Evolutionary conservation across 495 filamentous ascomycete species (phyloP).

Genomic region (Talaromyces wortmannii): DNA sequence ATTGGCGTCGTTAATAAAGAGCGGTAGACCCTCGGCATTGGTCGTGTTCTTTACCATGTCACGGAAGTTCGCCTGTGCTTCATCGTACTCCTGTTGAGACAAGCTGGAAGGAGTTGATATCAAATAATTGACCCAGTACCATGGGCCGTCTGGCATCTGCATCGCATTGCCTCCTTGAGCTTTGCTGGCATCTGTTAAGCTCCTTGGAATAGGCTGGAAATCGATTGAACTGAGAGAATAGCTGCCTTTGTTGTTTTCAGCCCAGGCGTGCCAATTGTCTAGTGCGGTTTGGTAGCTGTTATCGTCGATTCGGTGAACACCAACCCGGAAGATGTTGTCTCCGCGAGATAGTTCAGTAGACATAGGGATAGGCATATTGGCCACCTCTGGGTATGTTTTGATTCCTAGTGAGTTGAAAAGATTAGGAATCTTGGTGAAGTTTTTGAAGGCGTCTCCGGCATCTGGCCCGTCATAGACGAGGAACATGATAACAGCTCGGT

Average conservation of each 20-base stretch:
- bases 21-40: not conserved
- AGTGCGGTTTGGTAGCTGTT: slow-evolving; percentile 15
- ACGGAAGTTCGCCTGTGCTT: slow-evolving; percentile 15
- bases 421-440: slow-evolving; percentile 20
- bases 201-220: slow-evolving; percentile 24
- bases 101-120: slow-evolving; percentile 15
- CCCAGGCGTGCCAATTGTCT: slow-evolving; percentile 19
- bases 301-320: slow-evolving; percentile 19
- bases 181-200: slow-evolving; percentile 26
- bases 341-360: slow-evolving; percentile 20
- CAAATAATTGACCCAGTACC: slow-evolving; percentile 25
- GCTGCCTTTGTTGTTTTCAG: slow-evolving; percentile 20
- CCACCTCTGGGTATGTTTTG: slow-evolving; percentile 23
- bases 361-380: slow-evolving; percentile 22
- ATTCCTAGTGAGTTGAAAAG: slow-evolving; percentile 14
- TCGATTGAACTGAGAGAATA: slow-evolving; percentile 22
- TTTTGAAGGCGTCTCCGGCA: slow-evolving; percentile 18
- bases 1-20: not conserved
- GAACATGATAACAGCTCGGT: slow-evolving; percentile 26
- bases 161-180: slow-evolving; percentile 28
- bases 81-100: slow-evolving; percentile 17
- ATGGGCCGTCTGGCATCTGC: slow-evolving; percentile 30
- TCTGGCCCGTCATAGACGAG: slow-evolving; percentile 27
- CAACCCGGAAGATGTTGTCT: slow-evolving; percentile 26
- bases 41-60: not conserved